Evolutionary conservation across 108 stramenopile genomes (phyloP), one percentile per base, ranked within the genome.

Genomic region (Stephanodiscus triporus): DNA sequence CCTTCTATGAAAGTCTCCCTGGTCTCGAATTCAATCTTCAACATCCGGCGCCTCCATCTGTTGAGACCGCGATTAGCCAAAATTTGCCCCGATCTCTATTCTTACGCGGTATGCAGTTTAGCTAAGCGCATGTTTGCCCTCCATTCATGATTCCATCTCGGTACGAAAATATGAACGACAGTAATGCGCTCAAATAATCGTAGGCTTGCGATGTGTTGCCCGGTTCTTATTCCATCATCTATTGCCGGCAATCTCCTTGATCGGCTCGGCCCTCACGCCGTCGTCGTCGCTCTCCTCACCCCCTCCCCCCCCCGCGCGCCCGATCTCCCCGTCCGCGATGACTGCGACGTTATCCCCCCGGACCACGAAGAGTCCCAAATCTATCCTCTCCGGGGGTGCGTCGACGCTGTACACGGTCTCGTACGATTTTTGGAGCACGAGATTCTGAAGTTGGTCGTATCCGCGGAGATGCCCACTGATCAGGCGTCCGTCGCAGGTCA

Each of bases 401-500:
- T 84, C 85, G 22, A 79, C 67, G 27, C 69, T 72, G 68, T 91
- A 91, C 2, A 95, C 84, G 37, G 84, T 78, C 73, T 95, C 91
- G 32, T 87, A 77, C 11, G 87, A 81, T 26, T 89, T 65, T 64
- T 84, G 82, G 36, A 95, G 57, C 45, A 95, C 89, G 6, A 95
- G 69, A 66, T 95, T 95, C 71, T 95, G 94, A 6, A 95, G 85
- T 67, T 95, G 94, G 67, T 95, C 94, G 73, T 91, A 84, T 17
- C 94, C 94, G 9, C 78, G 65, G 5, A 95, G 78, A 17, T 56
- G 77, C 11, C 94, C 94, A 2, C 82, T 61, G 55, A 95, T 89
- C 48, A 88, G 76, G 6, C 94, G 77, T n/a, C 91, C 94, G 59
- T 95, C 94, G 68, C 87, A 85, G 14, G 94, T 95, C 17, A 94